phyloP scores from a whole-genome alignment of 2,329 filamentous ascomycete genomes.

The Rhinocladiella similis region DNA sequence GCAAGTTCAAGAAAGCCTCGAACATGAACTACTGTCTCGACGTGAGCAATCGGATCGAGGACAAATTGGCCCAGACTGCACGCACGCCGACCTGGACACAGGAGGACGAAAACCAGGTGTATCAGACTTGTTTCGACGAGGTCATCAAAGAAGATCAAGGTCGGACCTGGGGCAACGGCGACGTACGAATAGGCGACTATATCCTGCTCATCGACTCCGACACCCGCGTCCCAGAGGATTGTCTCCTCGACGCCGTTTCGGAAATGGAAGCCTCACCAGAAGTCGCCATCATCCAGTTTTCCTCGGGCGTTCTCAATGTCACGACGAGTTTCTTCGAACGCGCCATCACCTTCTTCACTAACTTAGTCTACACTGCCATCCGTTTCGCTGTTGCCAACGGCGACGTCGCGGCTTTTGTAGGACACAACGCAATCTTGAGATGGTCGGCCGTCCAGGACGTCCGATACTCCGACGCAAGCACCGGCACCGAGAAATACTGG shows the following conservation, averaged over 20 bases:
- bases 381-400: slow-evolving; percentile 69
- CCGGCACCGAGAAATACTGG: slow-evolving; percentile 64
- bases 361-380: slow-evolving; percentile 74
- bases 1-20: slow-evolving; percentile 72
- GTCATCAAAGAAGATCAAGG: slow-evolving; percentile 56
- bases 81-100: slow-evolving; percentile 31
- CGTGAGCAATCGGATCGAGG: slow-evolving; percentile 63
- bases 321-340: slow-evolving; percentile 72
- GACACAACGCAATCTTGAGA: slow-evolving; percentile 73
- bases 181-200: slow-evolving; percentile 81
- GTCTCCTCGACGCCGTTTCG: slow-evolving; percentile 66
- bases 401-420: slow-evolving; percentile 73
- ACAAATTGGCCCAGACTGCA: slow-evolving; percentile 45
- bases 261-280: slow-evolving; percentile 71
- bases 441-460: slow-evolving; percentile 66
- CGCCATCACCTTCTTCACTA: slow-evolving; percentile 76
- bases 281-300: slow-evolving; percentile 71
- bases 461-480: slow-evolving; percentile 48
- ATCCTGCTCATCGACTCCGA: slow-evolving; percentile 70
- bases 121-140: slow-evolving; percentile 50
- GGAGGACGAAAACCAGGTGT: slow-evolving; percentile 45
- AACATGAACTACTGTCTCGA: slow-evolving; percentile 74
- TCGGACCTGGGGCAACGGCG: slow-evolving; percentile 70
- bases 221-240: slow-evolving; percentile 67
- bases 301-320: slow-evolving; percentile 76